Percentiles rank a stretch among this genome's conserved stretches.
Conservation (phyloP, 352 stramenopile species). For the Pythium apleroticum region DNA sequence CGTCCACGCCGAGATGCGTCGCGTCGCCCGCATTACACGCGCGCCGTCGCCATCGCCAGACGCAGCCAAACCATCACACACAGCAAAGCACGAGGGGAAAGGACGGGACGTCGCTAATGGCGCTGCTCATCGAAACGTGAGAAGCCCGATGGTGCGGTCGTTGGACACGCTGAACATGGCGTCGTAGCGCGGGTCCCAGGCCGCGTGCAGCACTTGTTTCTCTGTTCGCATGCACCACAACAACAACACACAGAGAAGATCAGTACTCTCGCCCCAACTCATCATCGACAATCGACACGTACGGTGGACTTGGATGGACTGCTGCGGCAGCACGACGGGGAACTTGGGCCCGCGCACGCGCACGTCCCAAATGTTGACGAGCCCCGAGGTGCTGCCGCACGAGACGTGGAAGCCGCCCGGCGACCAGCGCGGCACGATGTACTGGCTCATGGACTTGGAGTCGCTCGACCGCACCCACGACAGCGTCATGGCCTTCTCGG, state of each 20-base stretch:
- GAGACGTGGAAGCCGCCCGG: constrained; percentile 44
- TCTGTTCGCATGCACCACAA: constrained; percentile 31
- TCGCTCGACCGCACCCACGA: constrained; percentile 54
- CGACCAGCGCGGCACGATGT: constrained; percentile 84
- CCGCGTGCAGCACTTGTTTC: constrained; percentile 83
- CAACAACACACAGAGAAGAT: constrained; percentile 16
- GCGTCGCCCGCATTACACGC: background rate
- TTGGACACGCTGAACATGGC: constrained; percentile 86
- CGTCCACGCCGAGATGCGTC: background rate
- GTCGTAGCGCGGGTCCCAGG: constrained; percentile 84
- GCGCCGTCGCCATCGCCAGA: background rate
- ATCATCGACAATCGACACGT: constrained; percentile 47
- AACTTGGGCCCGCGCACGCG: constrained; percentile 61
- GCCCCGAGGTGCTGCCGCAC: constrained; percentile 35
- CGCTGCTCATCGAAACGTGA: constrained; percentile 54
- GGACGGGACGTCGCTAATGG: background rate
- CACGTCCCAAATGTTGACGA: constrained; percentile 71
- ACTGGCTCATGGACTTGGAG: constrained; percentile 73
- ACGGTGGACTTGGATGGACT: constrained; percentile 74
- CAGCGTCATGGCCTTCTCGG: constrained; percentile 54
- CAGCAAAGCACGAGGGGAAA: background rate
- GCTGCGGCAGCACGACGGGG: constrained; percentile 61
- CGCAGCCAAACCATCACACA: no score
- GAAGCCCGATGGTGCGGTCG: constrained; percentile 71
- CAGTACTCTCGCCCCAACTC: no score